Percentiles rank a stretch among this genome's conserved stretches.
Evolutionary conservation across 805 yeast species (phyloP).

Genomic region (Candida nanaspora): DNA sequence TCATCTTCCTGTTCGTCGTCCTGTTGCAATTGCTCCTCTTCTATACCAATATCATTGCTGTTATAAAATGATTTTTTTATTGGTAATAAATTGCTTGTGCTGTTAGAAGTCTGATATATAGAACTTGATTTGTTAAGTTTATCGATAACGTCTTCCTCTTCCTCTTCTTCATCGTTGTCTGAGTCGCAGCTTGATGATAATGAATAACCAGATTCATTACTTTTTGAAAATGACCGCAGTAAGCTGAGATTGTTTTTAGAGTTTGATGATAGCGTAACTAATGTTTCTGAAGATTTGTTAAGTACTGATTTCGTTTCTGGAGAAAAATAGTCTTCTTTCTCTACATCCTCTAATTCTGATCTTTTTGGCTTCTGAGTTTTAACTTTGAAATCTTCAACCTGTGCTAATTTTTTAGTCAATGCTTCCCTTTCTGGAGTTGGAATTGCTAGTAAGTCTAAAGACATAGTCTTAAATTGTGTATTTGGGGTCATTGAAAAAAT

Average conservation of each 20-base stretch:
- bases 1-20: background rate
- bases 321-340: constrained; percentile 1
- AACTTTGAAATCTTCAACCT: too few relatives aligned
- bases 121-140: background rate
- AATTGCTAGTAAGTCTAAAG: constrained; percentile 7
- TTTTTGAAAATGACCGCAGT: background rate
- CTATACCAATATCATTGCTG: too few relatives aligned
- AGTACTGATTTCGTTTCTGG: constrained; percentile 13
- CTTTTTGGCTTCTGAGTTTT: too few relatives aligned
- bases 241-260: background rate
- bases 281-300: background rate
- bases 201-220: background rate
- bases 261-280: background rate
- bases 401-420: background rate
- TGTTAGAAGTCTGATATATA: background rate
- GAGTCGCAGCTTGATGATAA: background rate
- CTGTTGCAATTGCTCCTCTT: background rate
- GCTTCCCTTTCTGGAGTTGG: constrained; percentile 6
- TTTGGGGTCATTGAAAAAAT: constrained; percentile 4
- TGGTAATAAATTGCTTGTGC: background rate
- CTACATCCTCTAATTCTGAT: background rate
- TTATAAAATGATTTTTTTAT: background rate
- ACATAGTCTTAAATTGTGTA: constrained; percentile 6
- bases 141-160: background rate
- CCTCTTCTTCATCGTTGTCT: background rate